phyloP scores from a whole-genome alignment of 1,139 yeast genomes.

The Diutina pseudorugosa region DNA sequence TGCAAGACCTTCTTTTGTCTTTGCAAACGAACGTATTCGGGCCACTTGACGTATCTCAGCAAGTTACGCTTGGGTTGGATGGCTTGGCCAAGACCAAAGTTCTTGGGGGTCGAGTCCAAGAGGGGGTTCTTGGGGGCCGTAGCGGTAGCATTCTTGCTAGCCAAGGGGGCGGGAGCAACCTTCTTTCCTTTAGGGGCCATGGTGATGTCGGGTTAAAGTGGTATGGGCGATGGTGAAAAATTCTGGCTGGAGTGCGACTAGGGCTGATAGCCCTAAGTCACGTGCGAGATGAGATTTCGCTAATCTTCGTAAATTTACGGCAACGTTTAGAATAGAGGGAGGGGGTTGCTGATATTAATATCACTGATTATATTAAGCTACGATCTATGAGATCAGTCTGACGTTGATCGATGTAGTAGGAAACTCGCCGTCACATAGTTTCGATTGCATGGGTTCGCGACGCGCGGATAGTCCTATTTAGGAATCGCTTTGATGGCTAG shows the following conservation, averaged over 20 bases:
- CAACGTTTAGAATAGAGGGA: no score
- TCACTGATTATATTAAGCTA: no score
- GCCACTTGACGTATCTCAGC: constrained; percentile 3
- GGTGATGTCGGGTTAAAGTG: neutral
- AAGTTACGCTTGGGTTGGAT: constrained; percentile 2
- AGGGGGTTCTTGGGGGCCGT: constrained; percentile 4
- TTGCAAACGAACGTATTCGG: constrained; percentile 2
- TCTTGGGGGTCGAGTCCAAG: constrained; percentile 3
- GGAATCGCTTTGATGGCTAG: no score
- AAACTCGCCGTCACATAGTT: no score
- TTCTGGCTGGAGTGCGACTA: neutral
- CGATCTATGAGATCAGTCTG: no score
- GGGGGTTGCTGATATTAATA: no score
- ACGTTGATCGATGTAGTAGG: no score
- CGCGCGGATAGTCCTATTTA: no score
- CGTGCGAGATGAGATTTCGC: neutral
- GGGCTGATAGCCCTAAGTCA: neutral
- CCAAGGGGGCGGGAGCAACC: constrained; percentile 4
- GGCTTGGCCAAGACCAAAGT: constrained; percentile 1
- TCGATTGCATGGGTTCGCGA: no score
- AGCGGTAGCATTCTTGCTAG: neutral
- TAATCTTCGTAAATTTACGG: no score
- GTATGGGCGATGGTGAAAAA: neutral
- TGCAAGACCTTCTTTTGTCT: constrained; percentile 55
- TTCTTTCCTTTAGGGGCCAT: constrained; percentile 16